Evolutionary conservation across 1,284 basidiomycete genomes (phyloP).

Genomic region (Trichosporon faecale): DNA sequence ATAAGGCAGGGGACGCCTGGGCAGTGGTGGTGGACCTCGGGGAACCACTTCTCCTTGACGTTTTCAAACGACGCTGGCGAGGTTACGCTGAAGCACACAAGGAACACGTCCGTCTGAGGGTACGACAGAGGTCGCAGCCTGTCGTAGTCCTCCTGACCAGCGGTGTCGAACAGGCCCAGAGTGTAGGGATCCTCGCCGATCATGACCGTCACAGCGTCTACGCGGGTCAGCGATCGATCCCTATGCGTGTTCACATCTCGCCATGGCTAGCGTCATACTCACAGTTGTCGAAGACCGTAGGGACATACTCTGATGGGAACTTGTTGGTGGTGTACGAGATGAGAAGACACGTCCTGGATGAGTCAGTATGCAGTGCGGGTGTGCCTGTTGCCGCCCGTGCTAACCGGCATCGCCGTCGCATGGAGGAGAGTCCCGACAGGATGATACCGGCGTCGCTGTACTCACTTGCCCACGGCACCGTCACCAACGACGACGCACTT

Average conservation of each 20-base stretch:
- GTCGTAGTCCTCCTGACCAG: constrained; percentile 99
- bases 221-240: background rate
- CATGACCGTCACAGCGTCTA: constrained; percentile 99
- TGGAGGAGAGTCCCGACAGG: background rate
- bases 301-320: constrained; percentile 97
- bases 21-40: constrained; percentile 99
- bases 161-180: constrained; percentile 96
- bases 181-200: constrained; percentile 99
- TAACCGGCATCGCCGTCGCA: background rate
- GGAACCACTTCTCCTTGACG: constrained; percentile 99
- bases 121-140: constrained; percentile 97
- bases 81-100: constrained; percentile 98
- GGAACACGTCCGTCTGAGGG: constrained; percentile 98
- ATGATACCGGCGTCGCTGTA: constrained; percentile 7
- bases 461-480: constrained; percentile 95
- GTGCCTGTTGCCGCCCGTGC: background rate
- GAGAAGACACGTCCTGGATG: constrained; percentile 84
- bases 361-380: background rate
- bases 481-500: constrained; percentile 99
- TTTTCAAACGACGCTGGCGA: constrained; percentile 99
- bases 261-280: constrained; percentile 40
- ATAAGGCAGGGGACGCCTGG: constrained; percentile 99
- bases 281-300: constrained; percentile 68
- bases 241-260: background rate
- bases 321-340: constrained; percentile 99